A percentile compares a stretch with the other conserved stretches of the same genome.
Evolutionary conservation across 192 early-diverging fungal species (phyloP).

Genomic region (Obelidium mucronatum): DNA sequence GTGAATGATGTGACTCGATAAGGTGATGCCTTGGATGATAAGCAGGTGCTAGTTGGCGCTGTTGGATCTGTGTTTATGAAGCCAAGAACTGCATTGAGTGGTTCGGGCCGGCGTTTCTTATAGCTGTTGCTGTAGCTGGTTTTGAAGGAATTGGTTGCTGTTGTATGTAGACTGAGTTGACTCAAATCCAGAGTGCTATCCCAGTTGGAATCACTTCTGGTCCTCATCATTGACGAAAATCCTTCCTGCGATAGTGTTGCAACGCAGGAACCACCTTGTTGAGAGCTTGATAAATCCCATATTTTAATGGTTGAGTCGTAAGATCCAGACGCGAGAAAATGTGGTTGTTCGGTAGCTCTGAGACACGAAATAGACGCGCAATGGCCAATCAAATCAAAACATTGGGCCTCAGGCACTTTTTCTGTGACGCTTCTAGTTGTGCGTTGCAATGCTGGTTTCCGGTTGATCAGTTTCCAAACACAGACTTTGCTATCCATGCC

Average conservation of each 20-base stretch:
- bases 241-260: constrained; percentile 12
- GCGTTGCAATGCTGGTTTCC: background rate
- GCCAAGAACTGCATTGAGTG: constrained; percentile 22
- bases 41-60: background rate
- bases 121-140: background rate
- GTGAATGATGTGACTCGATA: constrained; percentile 3
- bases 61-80: constrained; percentile 20
- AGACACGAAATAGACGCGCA: constrained; percentile 17
- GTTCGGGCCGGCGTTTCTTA: too few species aligned
- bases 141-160: background rate
- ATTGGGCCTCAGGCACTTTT: background rate
- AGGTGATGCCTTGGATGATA: background rate
- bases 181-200: background rate
- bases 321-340: constrained; percentile 8
- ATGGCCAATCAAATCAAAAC: constrained; percentile 27
- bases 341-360: background rate
- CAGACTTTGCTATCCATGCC: constrained; percentile 36
- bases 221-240: background rate
- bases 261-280: background rate
- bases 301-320: constrained; percentile 15
- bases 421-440: background rate
- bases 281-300: background rate
- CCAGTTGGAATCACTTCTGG: background rate
- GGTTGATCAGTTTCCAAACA: constrained; percentile 12
- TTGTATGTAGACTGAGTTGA: background rate